Evolutionary conservation across 306 rosid genomes (phyloP).

Genomic region (Castanea mollissima): DNA sequence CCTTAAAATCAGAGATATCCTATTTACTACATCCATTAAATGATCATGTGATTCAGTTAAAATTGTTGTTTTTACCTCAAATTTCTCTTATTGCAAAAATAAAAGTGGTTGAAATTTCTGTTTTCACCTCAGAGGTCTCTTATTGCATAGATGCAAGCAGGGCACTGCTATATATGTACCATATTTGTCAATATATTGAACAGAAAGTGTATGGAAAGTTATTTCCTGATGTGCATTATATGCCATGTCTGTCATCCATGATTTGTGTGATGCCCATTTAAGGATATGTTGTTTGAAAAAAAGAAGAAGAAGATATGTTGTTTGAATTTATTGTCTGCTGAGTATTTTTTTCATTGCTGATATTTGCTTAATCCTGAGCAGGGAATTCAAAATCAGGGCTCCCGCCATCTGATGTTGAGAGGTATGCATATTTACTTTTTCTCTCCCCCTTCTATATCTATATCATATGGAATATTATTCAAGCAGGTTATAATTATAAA

Average conservation of each 20-base stretch:
- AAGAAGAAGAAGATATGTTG: neutral
- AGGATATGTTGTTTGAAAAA: neutral
- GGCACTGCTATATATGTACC: neutral
- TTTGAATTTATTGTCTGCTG: neutral
- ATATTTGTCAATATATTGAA: neutral
- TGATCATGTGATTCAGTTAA: neutral
- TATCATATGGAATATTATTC: constrained; percentile 7
- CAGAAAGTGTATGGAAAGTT: neutral
- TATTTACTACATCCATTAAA: neutral
- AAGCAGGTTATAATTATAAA: constrained; percentile 9
- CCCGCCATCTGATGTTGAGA: constrained; percentile 64
- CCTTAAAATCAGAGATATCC: neutral
- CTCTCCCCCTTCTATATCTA: neutral
- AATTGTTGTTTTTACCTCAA: neutral
- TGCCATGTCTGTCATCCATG: neutral
- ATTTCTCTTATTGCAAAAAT: neutral
- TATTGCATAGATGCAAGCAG: neutral
- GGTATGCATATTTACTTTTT: constrained; percentile 32
- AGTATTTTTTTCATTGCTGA: constrained; percentile 21
- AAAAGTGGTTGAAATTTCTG: neutral
- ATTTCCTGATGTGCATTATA: neutral
- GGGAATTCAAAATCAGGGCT: constrained; percentile 69
- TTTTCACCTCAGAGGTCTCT: neutral
- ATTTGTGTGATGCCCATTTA: neutral
- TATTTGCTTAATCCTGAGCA: constrained; percentile 36